phyloP scores from a whole-genome alignment of 1,284 basidiomycete genomes.

The Trametes hirsuta region DNA sequence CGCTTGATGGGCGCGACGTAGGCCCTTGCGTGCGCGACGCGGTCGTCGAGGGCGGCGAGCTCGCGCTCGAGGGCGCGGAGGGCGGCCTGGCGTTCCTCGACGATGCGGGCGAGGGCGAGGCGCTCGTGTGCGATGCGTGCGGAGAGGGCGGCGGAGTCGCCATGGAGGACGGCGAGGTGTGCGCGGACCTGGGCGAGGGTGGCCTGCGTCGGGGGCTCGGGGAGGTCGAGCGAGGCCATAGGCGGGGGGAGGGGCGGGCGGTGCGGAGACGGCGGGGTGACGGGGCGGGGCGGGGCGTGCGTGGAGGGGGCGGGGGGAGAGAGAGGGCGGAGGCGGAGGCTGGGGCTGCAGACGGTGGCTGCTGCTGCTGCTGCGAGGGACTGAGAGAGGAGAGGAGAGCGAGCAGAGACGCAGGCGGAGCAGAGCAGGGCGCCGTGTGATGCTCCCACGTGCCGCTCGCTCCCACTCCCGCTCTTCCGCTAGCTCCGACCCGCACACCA shows the following conservation, averaged over 20 bases:
- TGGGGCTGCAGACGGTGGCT: too few species aligned
- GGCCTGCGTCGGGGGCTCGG: constrained; percentile 59
- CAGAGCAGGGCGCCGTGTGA: too few species aligned
- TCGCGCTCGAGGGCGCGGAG: constrained; percentile 59
- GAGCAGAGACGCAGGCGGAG: too few species aligned
- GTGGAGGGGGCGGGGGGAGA: neutral
- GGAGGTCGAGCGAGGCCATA: constrained; percentile 34
- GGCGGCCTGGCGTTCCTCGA: constrained; percentile 52
- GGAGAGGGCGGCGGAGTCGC: constrained; percentile 29
- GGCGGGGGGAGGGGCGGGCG: constrained; percentile 15
- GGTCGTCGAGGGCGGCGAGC: constrained; percentile 48
- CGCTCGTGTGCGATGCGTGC: constrained; percentile 46
- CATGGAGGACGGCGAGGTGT: constrained; percentile 27
- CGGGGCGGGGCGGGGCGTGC: neutral
- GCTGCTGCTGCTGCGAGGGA: neutral
- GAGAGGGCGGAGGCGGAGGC: neutral
- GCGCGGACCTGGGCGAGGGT: constrained; percentile 52
- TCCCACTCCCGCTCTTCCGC: neutral
- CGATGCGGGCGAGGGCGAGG: constrained; percentile 55
- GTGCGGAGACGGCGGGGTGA: neutral
- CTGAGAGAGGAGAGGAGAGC: neutral
- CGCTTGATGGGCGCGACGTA: constrained; percentile 71
- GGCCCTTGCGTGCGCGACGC: constrained; percentile 50
- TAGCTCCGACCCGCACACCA: neutral
- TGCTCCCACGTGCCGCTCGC: neutral